phyloP scores from a whole-genome alignment of 2,329 filamentous ascomycete species.

The Hirsutella rhossiliensis region DNA sequence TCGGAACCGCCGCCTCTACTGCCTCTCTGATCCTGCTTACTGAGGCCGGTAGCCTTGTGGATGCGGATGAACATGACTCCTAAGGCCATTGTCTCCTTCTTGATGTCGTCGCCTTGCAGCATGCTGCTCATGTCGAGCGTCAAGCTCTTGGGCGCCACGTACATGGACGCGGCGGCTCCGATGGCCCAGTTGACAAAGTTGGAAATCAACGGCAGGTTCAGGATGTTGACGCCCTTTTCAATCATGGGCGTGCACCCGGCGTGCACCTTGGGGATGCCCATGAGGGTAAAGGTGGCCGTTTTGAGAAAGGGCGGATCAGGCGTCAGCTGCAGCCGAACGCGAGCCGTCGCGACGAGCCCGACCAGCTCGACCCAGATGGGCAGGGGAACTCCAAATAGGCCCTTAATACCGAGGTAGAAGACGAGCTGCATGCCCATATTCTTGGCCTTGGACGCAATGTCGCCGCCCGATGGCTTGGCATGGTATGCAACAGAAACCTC shows the following conservation, averaged over 20 bases:
- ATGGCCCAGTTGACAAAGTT: conserved; percentile 98
- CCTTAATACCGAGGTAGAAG: conserved; percentile 85
- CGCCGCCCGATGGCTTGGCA: conserved; percentile 58
- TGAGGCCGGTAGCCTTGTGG: conserved; percentile 74
- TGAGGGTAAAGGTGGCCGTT: conserved; percentile 82
- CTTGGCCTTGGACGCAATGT: conserved; percentile 68
- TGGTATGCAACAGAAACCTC: conserved; percentile 89
- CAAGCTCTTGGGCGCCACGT: conserved; percentile 90
- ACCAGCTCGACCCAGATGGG: conserved; percentile 86
- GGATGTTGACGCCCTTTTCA: conserved; percentile 78
- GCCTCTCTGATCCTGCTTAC: conserved; percentile 79
- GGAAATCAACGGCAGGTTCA: conserved; percentile 85
- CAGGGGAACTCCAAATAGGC: conserved; percentile 77
- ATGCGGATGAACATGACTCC: conserved; percentile 91
- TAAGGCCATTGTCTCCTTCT: conserved; percentile 76
- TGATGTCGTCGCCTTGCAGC: conserved; percentile 80
- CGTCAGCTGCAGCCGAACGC: conserved; percentile 71
- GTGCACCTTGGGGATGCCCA: conserved; percentile 82
- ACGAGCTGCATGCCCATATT: conserved; percentile 97
- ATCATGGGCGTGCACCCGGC: conserved; percentile 89
- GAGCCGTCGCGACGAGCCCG: conserved; percentile 77
- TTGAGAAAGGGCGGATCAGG: conserved; percentile 90
- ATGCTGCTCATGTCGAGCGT: conserved; percentile 84
- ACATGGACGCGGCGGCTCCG: conserved; percentile 73
- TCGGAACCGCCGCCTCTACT: conserved; percentile 82